These are phyloP conservation scores for Talaromyces sp. DNA, from an alignment of 2,329 filamentous ascomycete species.

Conservation along the genomic window DNA sequence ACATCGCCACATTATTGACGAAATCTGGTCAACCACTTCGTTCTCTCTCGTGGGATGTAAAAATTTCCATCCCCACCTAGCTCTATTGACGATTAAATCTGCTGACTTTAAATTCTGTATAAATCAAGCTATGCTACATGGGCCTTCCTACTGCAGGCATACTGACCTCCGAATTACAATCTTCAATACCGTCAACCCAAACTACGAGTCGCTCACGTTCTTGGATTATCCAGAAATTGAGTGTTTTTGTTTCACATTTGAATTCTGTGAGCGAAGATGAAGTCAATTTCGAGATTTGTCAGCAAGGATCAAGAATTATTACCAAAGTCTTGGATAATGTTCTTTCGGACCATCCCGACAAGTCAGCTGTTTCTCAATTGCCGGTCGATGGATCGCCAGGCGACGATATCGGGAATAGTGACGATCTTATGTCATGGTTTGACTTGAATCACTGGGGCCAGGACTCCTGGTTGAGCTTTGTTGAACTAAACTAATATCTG, in stretches of 20 bases:
- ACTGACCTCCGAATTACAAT: conserved; percentile 6
- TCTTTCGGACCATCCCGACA: neutral
- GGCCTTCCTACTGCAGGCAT: conserved; percentile 14
- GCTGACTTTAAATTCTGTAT: neutral
- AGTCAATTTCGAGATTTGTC: neutral
- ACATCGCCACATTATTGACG: neutral
- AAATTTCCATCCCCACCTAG: neutral
- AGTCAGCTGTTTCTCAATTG: neutral
- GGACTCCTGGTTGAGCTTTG: neutral
- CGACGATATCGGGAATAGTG: neutral
- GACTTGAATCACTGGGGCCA: neutral
- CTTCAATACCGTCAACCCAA: neutral
- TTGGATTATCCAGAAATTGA: neutral
- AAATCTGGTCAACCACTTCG: neutral
- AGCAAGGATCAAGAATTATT: neutral
- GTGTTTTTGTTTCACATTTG: neutral
- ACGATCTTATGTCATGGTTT: neutral
- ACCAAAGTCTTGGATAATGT: neutral
- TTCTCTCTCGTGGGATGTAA: neutral
- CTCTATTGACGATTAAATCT: neutral
- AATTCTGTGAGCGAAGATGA: neutral
- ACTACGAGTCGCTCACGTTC: neutral
- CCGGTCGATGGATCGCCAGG: neutral
- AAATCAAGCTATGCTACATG: neutral
- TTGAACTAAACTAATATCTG: neutral